Base-by-base conservation (phyloP, 2,329 filamentous ascomycete species). In the Podosphaera xanthii region DNA sequence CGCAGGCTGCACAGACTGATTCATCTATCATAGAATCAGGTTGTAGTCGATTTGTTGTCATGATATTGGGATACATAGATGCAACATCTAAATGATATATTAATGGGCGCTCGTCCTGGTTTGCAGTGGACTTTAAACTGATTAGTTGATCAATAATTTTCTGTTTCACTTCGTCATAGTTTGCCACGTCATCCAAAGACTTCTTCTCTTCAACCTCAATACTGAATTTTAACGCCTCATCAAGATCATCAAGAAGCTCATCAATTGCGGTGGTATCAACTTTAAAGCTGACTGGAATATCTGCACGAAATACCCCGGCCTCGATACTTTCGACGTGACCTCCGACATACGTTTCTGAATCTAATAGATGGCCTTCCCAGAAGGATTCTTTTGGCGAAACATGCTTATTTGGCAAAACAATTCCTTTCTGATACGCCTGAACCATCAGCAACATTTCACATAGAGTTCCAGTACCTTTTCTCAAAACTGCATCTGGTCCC, bases 401-500 rank as follows among this genome's bases (percentile, higher is more conserved):
- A 69, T 98, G 91, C 71, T 98, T 98, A 73, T 98, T 98, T 0
- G 92, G 92, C 38, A 98, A 74, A 3, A 97, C 82, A 64, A 98
- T 98, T 60, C 85, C 82, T 67, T 91, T 84, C 67, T 94, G 77
- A 67, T 95, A 98, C 14, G 92, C 92, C 73, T 98, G 87, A 53
- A 98, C 92, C 92, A 98, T 98, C 67, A 98, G 78, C 70, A 98
- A 74, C 92, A 98, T 98, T 73, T 98, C 92, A 70, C 92, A 98
- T n/a, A 98, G 79, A 0, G 92, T 98, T 71, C 92, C 92, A 0
- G 92, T 98, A 69, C 92, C 92, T 71, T 98, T 98, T 64, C 92
- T 81, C 66, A 97, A 71, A 1, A 90, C 87, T 68, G 97, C 92
- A 67, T 98, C 91, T 40, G 90, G 88, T 52, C 87, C 88, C 0